Evolutionary conservation across 495 filamentous ascomycete species (phyloP), one percentile per base, ranked within the genome.

Genomic region (Hypoxylon cercidicola): DNA sequence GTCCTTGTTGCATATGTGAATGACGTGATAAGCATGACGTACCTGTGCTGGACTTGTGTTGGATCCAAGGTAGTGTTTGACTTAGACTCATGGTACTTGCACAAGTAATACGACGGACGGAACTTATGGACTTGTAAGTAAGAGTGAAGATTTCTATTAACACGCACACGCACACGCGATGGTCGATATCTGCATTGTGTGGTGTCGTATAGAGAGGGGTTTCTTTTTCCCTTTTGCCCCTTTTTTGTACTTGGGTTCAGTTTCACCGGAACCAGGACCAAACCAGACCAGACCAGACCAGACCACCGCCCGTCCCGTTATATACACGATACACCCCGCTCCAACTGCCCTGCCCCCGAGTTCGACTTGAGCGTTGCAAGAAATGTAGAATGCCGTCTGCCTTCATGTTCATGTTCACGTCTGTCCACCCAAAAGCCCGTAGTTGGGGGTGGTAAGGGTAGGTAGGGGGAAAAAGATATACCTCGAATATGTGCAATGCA

Each of bases 401-500:
- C n/a, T n/a, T n/a, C n/a, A n/a, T n/a, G n/a, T n/a, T n/a, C n/a
- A n/a, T n/a, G n/a, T n/a, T n/a, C n/a, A n/a, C n/a, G n/a, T n/a
- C n/a, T n/a, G n/a, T n/a, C n/a, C n/a, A n/a, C n/a, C n/a, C n/a
- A n/a, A n/a, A n/a, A n/a, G n/a, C n/a, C n/a, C n/a, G n/a, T n/a
- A n/a, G n/a, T n/a, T n/a, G n/a, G n/a, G n/a, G n/a, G n/a, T n/a
- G n/a, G n/a, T n/a, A n/a, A n/a, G n/a, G n/a, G n/a, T n/a, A n/a
- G n/a, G n/a, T n/a, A n/a, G n/a, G n/a, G 12, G 16, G 39, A 25
- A n/a, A 18, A 23, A 12, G n/a, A 16, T 10, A 16, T 12, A 41
- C 13, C n/a, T 15, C 16, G n/a, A 51, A 64, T 39, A 62, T 30
- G 54, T 49, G 51, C 41, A 56, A 66, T 66, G 62, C 56, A 55